A percentile compares a stretch with the other conserved stretches of the same genome.
Evolutionary conservation across 1,284 basidiomycete species (phyloP).

Genomic region (Ceratobasidium sp.): DNA sequence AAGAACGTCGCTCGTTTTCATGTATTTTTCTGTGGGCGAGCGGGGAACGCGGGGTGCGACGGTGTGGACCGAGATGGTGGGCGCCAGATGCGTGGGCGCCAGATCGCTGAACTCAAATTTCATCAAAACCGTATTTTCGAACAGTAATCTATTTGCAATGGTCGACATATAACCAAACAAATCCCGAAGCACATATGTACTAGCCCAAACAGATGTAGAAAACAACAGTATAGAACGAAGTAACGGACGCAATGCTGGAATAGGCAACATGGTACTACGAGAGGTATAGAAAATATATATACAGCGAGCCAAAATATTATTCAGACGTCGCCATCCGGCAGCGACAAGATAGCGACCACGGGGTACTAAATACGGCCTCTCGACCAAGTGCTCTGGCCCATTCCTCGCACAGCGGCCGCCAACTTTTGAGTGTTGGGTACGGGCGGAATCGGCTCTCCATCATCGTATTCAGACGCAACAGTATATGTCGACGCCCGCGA

Average conservation of each 20-base stretch:
- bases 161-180: slow-evolving; percentile 22
- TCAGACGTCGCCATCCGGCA: slow-evolving; percentile 36
- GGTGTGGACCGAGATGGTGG: background rate
- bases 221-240: slow-evolving; percentile 29
- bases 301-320: background rate
- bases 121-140: slow-evolving; percentile 32
- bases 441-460: slow-evolving; percentile 25
- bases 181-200: slow-evolving; percentile 36
- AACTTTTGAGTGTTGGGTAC: slow-evolving; percentile 34
- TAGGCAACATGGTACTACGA: slow-evolving; percentile 2
- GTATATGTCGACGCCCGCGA: slow-evolving; percentile 35
- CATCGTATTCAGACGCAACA: slow-evolving; percentile 34
- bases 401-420: slow-evolving; percentile 26
- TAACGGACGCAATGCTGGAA: slow-evolving; percentile 2
- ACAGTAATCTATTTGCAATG: slow-evolving; percentile 17
- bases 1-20: too few relatives aligned
- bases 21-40: too few relatives aligned
- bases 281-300: slow-evolving; percentile 21
- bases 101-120: slow-evolving; percentile 28
- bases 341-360: slow-evolving; percentile 16
- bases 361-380: slow-evolving; percentile 29
- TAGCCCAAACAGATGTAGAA: slow-evolving; percentile 8
- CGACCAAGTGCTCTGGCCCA: slow-evolving; percentile 19
- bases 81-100: background rate
- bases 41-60: background rate